Percentiles rank a stretch among this genome's conserved stretches.
These are phyloP conservation scores for Xerocomus spinulosus DNA, from an alignment of 768 basidiomycete genomes.

Conservation along the genomic window DNA sequence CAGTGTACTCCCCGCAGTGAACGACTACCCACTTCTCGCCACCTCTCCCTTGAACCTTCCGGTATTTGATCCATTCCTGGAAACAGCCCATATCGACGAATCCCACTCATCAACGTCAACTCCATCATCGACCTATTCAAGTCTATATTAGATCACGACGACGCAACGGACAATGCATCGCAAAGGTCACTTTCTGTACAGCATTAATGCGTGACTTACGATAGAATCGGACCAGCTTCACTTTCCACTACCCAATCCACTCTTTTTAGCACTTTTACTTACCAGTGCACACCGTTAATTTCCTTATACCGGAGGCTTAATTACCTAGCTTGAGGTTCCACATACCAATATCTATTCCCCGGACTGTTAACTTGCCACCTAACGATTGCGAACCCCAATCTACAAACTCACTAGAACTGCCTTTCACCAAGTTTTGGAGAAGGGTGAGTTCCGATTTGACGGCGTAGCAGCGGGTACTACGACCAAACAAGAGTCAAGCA, in stretches of 20 bases:
- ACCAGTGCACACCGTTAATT: background rate
- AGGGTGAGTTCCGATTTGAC: too few species aligned
- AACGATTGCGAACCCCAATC: too few species aligned
- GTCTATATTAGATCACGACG: constrained; percentile 12
- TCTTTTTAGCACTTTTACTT: constrained; percentile 9
- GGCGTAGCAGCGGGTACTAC: too few species aligned
- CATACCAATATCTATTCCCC: too few species aligned
- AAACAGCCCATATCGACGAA: constrained; percentile 11
- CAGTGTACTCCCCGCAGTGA: background rate
- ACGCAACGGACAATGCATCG: constrained; percentile 4
- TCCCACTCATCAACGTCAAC: constrained; percentile 21
- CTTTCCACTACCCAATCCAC: background rate
- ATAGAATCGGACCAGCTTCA: constrained; percentile 2
- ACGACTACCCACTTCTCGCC: constrained; percentile 7
- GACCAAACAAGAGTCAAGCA: background rate
- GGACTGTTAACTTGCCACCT: too few species aligned
- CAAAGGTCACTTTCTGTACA: constrained; percentile 15
- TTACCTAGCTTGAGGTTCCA: background rate
- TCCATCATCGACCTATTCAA: constrained; percentile 23
- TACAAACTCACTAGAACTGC: too few species aligned
- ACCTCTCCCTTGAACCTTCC: constrained; percentile 9
- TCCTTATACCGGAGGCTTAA: background rate
- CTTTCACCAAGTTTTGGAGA: too few species aligned
- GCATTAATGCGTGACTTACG: constrained; percentile 12
- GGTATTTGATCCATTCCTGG: constrained; percentile 13